Evolutionary conservation across 2,329 filamentous ascomycete species (phyloP), one percentile per base, ranked within the genome.

Genomic region (Fonsecaea monophora): DNA sequence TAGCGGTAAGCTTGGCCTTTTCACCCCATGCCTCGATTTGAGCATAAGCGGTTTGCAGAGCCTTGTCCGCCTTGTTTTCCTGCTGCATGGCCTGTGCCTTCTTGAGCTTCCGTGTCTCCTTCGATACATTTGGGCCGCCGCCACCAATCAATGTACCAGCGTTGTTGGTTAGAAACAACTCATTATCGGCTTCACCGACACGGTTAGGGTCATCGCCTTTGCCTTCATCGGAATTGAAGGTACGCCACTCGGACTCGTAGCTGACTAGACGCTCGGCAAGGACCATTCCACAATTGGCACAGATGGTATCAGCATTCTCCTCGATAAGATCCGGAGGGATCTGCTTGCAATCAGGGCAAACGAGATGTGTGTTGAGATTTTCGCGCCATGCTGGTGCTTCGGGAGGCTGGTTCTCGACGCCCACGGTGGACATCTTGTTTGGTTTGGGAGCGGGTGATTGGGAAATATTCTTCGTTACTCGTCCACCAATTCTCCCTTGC

Each of bases 171-270:
- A 92, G 92, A 72, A 98, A 96, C 53, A 99, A 88, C 62, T 92
- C 90, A 76, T 98, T 97, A 68, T 90, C 90, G 5, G 91, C 92
- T 74, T 98, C 95, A 82, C 95, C 95, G 71, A 99, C 94, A 92
- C 95, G 95, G 66, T 93, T 97, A 4, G 96, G 95, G 73, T 99
- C 95, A 74, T 98, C 96, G 55, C 71, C 71, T 75, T 92, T 92
- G 78, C 97, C 92, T 77, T 99, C 96, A 76, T 99, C 95, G 77
- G 98, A 98, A 77, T 94, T 93, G 81, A 99, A 99, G 0, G 95
- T 99, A 77, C 95, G 92, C 95, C 95, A 99, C 82, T 99, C 95
- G 56, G 93, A 97, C 69, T 96, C 91, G 68, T 92, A 96, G 77
- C 99, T 96, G 76, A 99, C 94, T 77, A 95, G 93, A 72, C 92